Percentiles rank a stretch among this genome's conserved stretches.
phyloP scores from a whole-genome alignment of 352 stramenopile species.

The Elongisporangium senticosum region DNA sequence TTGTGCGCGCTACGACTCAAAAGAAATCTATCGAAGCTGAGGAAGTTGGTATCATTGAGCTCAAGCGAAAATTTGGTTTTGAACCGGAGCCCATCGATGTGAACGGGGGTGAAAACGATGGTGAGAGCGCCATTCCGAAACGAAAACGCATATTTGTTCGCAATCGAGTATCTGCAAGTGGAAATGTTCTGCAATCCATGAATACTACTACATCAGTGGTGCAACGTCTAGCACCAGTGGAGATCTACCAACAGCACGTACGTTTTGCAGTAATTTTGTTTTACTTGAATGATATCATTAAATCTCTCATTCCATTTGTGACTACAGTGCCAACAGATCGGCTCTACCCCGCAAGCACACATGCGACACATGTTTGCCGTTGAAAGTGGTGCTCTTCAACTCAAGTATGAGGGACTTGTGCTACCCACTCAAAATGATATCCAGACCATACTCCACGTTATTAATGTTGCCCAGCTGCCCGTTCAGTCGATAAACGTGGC shows the following conservation, averaged over 20 bases:
- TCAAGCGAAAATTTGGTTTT: constrained; percentile 68
- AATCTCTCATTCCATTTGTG: background rate
- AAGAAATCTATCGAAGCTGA: constrained; percentile 1
- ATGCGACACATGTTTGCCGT: constrained; percentile 36
- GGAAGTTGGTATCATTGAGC: constrained; percentile 50
- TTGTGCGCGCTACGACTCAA: background rate
- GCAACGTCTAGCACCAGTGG: constrained; percentile 8
- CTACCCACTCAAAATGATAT: constrained; percentile 53
- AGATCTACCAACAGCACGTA: constrained; percentile 46
- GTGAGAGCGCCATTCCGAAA: constrained; percentile 11
- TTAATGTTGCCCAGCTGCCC: constrained; percentile 22
- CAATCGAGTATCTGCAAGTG: constrained; percentile 22
- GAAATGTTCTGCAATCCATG: constrained; percentile 1
- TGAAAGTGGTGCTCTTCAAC: constrained; percentile 25
- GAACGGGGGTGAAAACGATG: constrained; percentile 11
- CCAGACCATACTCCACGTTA: constrained; percentile 41
- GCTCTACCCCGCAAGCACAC: constrained; percentile 25
- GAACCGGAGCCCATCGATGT: constrained; percentile 8
- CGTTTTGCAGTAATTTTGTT: background rate
- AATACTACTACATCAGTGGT: background rate
- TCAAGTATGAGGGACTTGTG: constrained; percentile 44
- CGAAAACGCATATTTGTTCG: constrained; percentile 8
- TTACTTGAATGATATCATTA: background rate
- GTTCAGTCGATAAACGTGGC: constrained; percentile 44
- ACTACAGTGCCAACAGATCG: constrained; percentile 37